Evolutionary conservation across 805 yeast genomes (phyloP).

Genomic region (Candida corydali): DNA sequence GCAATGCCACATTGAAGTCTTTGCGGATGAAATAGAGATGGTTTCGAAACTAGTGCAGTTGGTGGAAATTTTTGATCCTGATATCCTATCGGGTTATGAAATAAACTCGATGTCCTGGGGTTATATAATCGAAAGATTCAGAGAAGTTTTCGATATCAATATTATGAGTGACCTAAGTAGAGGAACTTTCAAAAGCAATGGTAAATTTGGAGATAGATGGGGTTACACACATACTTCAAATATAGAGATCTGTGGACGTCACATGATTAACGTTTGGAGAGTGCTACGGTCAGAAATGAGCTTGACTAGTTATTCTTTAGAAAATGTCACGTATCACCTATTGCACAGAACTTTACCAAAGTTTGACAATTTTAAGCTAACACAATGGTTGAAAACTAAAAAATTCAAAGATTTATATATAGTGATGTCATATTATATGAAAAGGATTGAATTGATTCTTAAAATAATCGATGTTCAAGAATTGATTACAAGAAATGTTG

Average conservation of each 20-base stretch:
- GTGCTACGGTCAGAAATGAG: constrained; percentile 58
- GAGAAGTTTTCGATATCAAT: constrained; percentile 44
- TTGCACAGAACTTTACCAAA: constrained; percentile 68
- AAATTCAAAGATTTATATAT: constrained; percentile 17
- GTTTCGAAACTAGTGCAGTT: constrained; percentile 50
- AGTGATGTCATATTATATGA: constrained; percentile 44
- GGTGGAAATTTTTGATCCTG: constrained; percentile 74
- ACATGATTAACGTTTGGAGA: constrained; percentile 84
- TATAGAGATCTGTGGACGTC: constrained; percentile 71
- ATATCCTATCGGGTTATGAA: constrained; percentile 82
- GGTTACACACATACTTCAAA: constrained; percentile 77
- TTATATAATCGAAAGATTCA: constrained; percentile 65
- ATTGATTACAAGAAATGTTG: constrained; percentile 64
- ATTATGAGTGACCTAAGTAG: constrained; percentile 60
- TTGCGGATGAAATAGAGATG: constrained; percentile 56
- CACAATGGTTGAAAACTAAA: constrained; percentile 24
- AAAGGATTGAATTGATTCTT: constrained; percentile 41
- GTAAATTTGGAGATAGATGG: constrained; percentile 67
- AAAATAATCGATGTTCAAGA: constrained; percentile 59
- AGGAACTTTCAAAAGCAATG: constrained; percentile 43
- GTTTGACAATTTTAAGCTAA: constrained; percentile 46
- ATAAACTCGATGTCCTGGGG: constrained; percentile 87
- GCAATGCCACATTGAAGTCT: constrained; percentile 17
- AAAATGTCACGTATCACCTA: constrained; percentile 66
- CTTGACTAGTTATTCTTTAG: constrained; percentile 67